Evolutionary conservation across 768 basidiomycete genomes (phyloP).

Genomic region (Kondoa subrosea): DNA sequence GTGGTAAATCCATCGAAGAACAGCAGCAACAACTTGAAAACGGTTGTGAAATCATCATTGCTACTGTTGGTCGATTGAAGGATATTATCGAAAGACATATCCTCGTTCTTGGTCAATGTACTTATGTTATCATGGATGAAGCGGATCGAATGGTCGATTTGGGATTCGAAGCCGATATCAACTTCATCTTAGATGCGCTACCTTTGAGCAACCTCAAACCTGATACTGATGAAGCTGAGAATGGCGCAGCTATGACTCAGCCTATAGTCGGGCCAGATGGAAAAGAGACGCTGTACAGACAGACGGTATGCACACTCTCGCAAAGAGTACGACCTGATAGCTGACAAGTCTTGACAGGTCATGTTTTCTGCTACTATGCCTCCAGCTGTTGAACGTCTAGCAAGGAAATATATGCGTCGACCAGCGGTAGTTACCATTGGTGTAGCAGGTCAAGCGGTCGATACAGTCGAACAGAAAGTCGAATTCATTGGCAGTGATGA

Average conservation of each 20-base stretch:
- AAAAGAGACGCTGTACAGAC: conserved; percentile 18
- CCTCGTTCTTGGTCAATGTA: conserved; percentile 86
- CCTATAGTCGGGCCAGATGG: conserved; percentile 37
- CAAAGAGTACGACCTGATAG: neutral
- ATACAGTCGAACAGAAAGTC: conserved; percentile 89
- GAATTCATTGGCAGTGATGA: conserved; percentile 87
- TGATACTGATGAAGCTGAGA: conserved; percentile 47
- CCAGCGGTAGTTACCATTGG: conserved; percentile 96
- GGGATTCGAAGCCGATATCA: conserved; percentile 85
- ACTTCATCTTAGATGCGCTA: conserved; percentile 82
- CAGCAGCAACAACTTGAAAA: conserved; percentile 96
- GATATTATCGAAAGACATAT: conserved; percentile 94
- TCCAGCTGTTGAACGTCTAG: conserved; percentile 41
- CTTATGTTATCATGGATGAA: conserved; percentile 99
- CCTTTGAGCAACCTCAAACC: conserved; percentile 77
- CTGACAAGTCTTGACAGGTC: conserved; percentile 27
- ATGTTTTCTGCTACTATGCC: conserved; percentile 59
- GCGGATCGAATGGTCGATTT: conserved; percentile 98
- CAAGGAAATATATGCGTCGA: conserved; percentile 78
- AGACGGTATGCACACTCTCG: conserved; percentile 20
- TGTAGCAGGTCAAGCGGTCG: conserved; percentile 92
- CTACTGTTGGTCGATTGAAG: conserved; percentile 93
- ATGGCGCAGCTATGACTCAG: conserved; percentile 50
- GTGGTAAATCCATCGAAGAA: conserved; percentile 92
- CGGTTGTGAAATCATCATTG: conserved; percentile 95